Percentiles rank a stretch among this genome's conserved stretches.
Conservation (phyloP, 345 rosid genomes). For the Syzygium oleosum region DNA sequence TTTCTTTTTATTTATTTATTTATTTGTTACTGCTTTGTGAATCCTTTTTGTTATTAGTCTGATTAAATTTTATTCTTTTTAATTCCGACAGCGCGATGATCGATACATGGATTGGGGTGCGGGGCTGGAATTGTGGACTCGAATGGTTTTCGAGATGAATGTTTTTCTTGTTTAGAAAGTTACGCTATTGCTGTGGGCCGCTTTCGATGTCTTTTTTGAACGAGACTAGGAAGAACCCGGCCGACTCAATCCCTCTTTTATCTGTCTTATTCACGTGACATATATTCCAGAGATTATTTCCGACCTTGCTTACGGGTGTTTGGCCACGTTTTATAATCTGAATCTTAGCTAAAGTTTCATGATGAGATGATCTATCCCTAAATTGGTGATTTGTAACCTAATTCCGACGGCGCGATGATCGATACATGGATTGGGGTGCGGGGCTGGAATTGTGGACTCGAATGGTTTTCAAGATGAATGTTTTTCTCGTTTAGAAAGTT, state of each 20-base stretch:
- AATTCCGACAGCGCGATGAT: too few relatives aligned
- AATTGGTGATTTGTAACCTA: not conserved
- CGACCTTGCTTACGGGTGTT: not conserved
- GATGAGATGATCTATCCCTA: not conserved
- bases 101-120: not conserved
- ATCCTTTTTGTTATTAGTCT: not conserved
- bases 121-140: too few relatives aligned
- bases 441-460: too few relatives aligned
- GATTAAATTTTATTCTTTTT: not conserved
- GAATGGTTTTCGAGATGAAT: not conserved
- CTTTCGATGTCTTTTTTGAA: not conserved
- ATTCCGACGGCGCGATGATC: not conserved
- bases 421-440: not conserved
- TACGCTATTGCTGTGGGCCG: accelerated
- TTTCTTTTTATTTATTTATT: not conserved
- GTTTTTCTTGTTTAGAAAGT: not conserved
- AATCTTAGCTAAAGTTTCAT: not conserved
- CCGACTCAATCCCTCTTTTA: not conserved
- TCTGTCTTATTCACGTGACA: not conserved
- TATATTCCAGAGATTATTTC: not conserved
- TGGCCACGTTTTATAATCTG: not conserved
- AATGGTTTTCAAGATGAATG: not conserved
- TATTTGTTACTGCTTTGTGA: not conserved
- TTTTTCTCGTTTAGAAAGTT: not conserved
- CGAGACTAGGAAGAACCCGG: not conserved